These are phyloP conservation scores for Endothia cerciana DNA, from an alignment of 2,329 filamentous ascomycete genomes.

Conservation along the genomic window DNA sequence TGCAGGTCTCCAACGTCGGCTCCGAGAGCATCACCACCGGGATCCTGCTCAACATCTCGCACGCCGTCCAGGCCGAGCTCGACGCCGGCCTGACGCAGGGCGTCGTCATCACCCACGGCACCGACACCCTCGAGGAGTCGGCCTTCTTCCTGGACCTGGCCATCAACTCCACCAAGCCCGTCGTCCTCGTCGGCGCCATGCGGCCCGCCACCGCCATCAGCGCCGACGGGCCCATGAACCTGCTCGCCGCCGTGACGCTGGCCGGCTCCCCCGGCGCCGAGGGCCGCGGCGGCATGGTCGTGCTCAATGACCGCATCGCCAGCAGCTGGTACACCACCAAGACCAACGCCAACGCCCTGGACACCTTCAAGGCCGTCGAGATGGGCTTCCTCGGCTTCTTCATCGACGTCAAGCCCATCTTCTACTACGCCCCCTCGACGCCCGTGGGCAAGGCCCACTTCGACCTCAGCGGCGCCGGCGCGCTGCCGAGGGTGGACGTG, in stretches of 20 bases:
- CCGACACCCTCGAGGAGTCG: conserved; percentile 67
- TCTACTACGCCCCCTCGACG: conserved; percentile 58
- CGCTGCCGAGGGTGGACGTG: no score
- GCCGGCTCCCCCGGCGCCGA: conserved; percentile 50
- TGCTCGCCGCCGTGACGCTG: conserved; percentile 62
- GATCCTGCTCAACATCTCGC: conserved; percentile 52
- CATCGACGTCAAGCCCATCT: conserved; percentile 60
- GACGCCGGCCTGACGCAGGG: conserved; percentile 49
- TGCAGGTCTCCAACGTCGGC: conserved; percentile 55
- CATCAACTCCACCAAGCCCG: conserved; percentile 59
- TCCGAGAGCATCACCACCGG: conserved; percentile 52
- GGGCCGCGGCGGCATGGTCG: conserved; percentile 61
- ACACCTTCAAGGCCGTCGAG: conserved; percentile 64
- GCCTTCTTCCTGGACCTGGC: conserved; percentile 66
- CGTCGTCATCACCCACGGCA: conserved; percentile 66
- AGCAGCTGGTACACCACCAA: conserved; percentile 63
- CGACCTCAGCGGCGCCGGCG: conserved; percentile 43
- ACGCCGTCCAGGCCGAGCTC: no score
- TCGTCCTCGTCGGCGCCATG: conserved; percentile 66
- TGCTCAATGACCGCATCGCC: conserved; percentile 65
- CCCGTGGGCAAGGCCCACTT: conserved; percentile 52
- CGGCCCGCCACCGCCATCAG: conserved; percentile 64
- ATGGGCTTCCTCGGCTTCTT: conserved; percentile 61
- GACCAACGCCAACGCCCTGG: conserved; percentile 64
- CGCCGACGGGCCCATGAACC: conserved; percentile 66